Evolutionary conservation across 306 rosid genomes (phyloP).

Genomic region (Quercus alba): DNA sequence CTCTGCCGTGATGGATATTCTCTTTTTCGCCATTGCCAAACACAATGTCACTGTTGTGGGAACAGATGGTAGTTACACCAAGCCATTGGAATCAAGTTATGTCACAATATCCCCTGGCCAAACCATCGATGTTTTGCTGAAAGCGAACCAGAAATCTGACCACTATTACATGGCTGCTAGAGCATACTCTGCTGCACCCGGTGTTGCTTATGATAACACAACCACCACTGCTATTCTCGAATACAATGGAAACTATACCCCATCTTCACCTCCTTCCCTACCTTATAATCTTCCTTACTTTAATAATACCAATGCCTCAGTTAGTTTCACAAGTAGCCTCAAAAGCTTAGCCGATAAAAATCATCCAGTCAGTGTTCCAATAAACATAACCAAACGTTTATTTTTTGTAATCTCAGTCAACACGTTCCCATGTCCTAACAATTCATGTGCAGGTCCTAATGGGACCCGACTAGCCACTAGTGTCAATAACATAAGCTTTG

Average conservation of each 20-base stretch:
- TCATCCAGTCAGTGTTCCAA: constrained; percentile 37
- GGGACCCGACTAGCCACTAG: too few relatives aligned
- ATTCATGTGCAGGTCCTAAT: too few relatives aligned
- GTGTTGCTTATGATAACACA: background rate
- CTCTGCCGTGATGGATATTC: background rate
- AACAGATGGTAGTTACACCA: constrained; percentile 27
- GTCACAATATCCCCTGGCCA: too few relatives aligned
- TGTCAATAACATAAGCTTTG: too few relatives aligned
- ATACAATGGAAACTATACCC: background rate
- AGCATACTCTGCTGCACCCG: too few relatives aligned
- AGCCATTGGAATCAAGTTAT: constrained; percentile 18
- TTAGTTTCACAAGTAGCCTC: constrained; percentile 21
- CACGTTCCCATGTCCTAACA: too few relatives aligned
- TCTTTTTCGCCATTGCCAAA: constrained; percentile 20
- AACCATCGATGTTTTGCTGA: too few relatives aligned
- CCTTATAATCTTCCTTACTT: constrained; percentile 13
- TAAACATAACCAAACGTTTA: background rate
- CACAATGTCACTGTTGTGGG: constrained; percentile 30
- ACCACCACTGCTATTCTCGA: constrained; percentile 27
- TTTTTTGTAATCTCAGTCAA: too few relatives aligned
- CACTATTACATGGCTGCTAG: too few relatives aligned
- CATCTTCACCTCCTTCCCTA: background rate
- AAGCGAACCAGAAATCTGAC: too few relatives aligned
- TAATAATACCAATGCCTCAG: constrained; percentile 31
- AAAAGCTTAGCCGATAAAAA: constrained; percentile 29